Evolutionary conservation across 2,329 filamentous ascomycete species (phyloP), one percentile per base, ranked within the genome.

Genomic region (Mycogone perniciosa): DNA sequence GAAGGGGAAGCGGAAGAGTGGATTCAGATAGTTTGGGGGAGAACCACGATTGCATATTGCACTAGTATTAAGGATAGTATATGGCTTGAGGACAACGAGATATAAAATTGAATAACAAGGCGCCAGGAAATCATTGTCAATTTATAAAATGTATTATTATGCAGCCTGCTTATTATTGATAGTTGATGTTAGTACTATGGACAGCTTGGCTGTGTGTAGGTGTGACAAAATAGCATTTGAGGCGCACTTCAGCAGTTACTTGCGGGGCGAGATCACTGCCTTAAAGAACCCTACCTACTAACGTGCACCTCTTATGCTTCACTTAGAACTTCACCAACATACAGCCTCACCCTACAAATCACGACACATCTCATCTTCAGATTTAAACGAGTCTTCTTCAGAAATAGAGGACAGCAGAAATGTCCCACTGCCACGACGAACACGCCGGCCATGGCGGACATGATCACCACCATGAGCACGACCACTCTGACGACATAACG

Each of bases 401-500:
- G 27, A 5, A 29, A 42, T 8, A 29, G 5, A 13, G n/a, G 6
- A 9, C 6, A 38, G 7, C 39, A 11, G 44, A 20, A 46, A 72
- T 72, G 70, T 69, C 69, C 38, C 75, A 76, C 62, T 77, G 75
- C 58, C 75, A 77, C 64, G 71, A 77, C 55, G 76, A 79, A 55
- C 75, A 78, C 59, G 64, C 63, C 27, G 74, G 74, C 56, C 71
- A 74, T 56, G 75, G 73, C 57, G 77, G 81, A 58, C 76, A 74
- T 52, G 74, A 83, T 59, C 71, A 76, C 60, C 74, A 77, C 56
- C 71, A 77, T 53, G 79, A 74, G 39, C 90, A 96, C 67, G 90
- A 96, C 68, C 92, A 96, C 71, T 85, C 81, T 43, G 88, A 97
- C 73, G 92, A 97, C 73, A 82, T 96, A 61, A 91, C 88, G 2